phyloP scores from a whole-genome alignment of 768 basidiomycete species.

The Tricholoma bakamatsutake region DNA sequence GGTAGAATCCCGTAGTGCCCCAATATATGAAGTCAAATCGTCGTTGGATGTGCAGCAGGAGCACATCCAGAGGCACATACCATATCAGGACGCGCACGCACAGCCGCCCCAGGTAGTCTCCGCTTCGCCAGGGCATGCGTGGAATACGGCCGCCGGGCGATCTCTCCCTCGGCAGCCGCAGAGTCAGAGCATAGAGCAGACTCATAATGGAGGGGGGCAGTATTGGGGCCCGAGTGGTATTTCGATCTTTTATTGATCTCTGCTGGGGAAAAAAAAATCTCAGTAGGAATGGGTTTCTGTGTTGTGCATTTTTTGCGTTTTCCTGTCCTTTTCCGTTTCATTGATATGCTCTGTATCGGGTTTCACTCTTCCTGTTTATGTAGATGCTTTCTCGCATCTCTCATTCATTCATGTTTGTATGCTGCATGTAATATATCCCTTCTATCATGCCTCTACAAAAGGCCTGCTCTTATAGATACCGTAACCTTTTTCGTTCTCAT shows the following conservation, averaged over 20 bases:
- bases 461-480: too few relatives aligned
- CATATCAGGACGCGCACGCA: neutral
- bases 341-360: too few relatives aligned
- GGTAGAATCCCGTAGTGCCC: neutral
- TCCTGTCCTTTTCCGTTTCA: too few relatives aligned
- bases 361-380: too few relatives aligned
- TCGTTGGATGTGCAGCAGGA: slow-evolving; percentile 19
- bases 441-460: too few relatives aligned
- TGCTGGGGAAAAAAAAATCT: neutral
- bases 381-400: too few relatives aligned
- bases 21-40: slow-evolving; percentile 25
- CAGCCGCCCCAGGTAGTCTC: neutral
- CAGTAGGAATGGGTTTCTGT: too few relatives aligned
- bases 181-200: slow-evolving; percentile 3
- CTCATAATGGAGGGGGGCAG: neutral
- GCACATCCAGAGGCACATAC: slow-evolving; percentile 8
- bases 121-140: neutral
- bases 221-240: neutral
- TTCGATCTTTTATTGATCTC: neutral
- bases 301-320: too few relatives aligned
- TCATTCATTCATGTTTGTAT: too few relatives aligned
- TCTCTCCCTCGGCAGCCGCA: slow-evolving; percentile 1
- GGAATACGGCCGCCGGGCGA: slow-evolving; percentile 7
- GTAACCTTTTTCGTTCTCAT: too few relatives aligned
- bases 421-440: too few relatives aligned